phyloP scores from a whole-genome alignment of 441 rosid species.

The Cnidoscolus chayamansa region DNA sequence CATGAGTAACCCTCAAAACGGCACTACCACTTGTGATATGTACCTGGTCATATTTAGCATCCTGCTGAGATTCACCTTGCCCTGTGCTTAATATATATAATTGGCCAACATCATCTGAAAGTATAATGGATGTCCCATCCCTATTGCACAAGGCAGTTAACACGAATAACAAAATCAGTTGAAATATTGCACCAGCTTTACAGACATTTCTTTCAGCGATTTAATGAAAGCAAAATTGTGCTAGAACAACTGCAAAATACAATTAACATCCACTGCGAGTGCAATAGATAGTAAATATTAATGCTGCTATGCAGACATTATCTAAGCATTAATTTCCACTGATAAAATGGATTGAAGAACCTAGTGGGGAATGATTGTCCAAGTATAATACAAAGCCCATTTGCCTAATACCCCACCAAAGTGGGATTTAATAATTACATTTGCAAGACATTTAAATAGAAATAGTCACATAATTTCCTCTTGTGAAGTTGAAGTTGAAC shows the following conservation, averaged over 20 bases:
- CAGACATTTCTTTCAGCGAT: background rate
- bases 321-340: background rate
- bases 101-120: conserved; percentile 99
- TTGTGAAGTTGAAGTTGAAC: background rate
- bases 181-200: conserved; percentile 3
- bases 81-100: conserved; percentile 86
- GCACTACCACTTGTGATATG: background rate
- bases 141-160: conserved; percentile 35
- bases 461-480: background rate
- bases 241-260: background rate
- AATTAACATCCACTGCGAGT: background rate
- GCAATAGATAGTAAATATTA: too few species aligned
- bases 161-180: conserved; percentile 12
- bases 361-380: too few species aligned
- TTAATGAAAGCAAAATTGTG: background rate
- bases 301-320: background rate
- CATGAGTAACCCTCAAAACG: conserved; percentile 15
- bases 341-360: too few species aligned
- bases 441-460: background rate
- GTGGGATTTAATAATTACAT: too few species aligned
- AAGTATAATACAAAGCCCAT: too few species aligned
- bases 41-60: conserved; percentile 99
- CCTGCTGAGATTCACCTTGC: conserved; percentile 96
- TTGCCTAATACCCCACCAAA: too few species aligned
- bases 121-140: conserved; percentile 98